Conservation (phyloP, 2,329 filamentous ascomycete species). For the Sphaerulina vaccinii region DNA sequence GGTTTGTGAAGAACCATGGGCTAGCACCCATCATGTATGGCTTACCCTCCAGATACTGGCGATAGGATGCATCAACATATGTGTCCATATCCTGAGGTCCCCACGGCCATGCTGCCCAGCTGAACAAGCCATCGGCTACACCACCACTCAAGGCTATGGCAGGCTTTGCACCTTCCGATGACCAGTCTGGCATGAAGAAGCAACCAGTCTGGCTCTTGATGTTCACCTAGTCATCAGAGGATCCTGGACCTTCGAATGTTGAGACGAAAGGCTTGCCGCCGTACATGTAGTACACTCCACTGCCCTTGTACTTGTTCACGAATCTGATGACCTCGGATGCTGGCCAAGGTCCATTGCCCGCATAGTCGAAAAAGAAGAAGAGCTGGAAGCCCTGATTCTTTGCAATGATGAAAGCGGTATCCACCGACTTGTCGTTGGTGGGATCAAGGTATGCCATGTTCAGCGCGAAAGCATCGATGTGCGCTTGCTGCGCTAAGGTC, state of each 20-base stretch:
- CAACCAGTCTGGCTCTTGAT: conserved; percentile 44
- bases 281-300: conserved; percentile 50
- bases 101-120: conserved; percentile 53
- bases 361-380: conserved; percentile 59
- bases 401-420: conserved; percentile 46
- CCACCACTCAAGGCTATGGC: conserved; percentile 10
- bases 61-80: conserved; percentile 43
- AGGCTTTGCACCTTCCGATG: conserved; percentile 41
- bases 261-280: conserved; percentile 54
- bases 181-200: conserved; percentile 51
- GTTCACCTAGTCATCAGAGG: conserved; percentile 44
- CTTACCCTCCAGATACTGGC: conserved; percentile 42
- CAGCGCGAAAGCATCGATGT: conserved; percentile 52
- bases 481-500: conserved; percentile 15
- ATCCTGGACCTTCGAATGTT: conserved; percentile 49
- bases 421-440: conserved; percentile 47
- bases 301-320: conserved; percentile 47
- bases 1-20: conserved; percentile 57
- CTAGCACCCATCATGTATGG: conserved; percentile 52
- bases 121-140: conserved; percentile 48
- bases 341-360: conserved; percentile 43
- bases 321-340: conserved; percentile 45
- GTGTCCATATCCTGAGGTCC: conserved; percentile 53
- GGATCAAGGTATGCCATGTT: conserved; percentile 52
- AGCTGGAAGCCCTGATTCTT: conserved; percentile 47